Percentiles rank a stretch among this genome's conserved stretches.
Conservation (phyloP, 1,284 basidiomycete species). For the Tylopilus orsonianus region DNA sequence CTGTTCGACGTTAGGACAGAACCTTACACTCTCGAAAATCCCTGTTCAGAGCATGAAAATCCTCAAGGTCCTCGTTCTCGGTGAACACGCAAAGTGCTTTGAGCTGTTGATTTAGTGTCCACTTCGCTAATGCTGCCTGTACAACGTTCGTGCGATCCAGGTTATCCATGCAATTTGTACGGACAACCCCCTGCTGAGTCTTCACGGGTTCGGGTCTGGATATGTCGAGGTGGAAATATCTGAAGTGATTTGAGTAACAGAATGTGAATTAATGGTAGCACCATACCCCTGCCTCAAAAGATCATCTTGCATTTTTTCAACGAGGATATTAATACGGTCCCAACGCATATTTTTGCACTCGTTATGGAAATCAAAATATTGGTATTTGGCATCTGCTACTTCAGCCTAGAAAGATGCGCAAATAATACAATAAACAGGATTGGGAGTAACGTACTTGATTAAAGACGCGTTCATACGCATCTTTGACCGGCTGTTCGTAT, state of each 20-base stretch:
- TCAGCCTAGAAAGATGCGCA: conserved; percentile 45
- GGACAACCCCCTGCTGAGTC: conserved; percentile 66
- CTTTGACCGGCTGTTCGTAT: conserved; percentile 93
- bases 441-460: conserved; percentile 45
- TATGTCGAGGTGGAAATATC: conserved; percentile 73
- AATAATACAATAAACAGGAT: conserved; percentile 3
- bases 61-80: conserved; percentile 70
- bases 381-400: conserved; percentile 75
- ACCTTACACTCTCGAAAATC: conserved; percentile 86
- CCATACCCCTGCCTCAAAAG: conserved; percentile 71
- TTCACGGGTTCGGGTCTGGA: conserved; percentile 46
- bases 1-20: conserved; percentile 1
- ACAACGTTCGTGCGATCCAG: conserved; percentile 97
- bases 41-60: conserved; percentile 75
- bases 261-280: not conserved
- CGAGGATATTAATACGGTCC: conserved; percentile 85
- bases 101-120: conserved; percentile 82
- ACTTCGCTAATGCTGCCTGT: conserved; percentile 86
- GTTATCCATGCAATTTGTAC: conserved; percentile 96
- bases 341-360: conserved; percentile 97
- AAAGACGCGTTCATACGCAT: conserved; percentile 86
- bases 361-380: conserved; percentile 98
- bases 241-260: conserved; percentile 30
- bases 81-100: conserved; percentile 69
- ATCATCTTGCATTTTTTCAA: conserved; percentile 77